Evolutionary conservation across 306 rosid genomes (phyloP).

Genomic region (Medicago ruthenica): DNA sequence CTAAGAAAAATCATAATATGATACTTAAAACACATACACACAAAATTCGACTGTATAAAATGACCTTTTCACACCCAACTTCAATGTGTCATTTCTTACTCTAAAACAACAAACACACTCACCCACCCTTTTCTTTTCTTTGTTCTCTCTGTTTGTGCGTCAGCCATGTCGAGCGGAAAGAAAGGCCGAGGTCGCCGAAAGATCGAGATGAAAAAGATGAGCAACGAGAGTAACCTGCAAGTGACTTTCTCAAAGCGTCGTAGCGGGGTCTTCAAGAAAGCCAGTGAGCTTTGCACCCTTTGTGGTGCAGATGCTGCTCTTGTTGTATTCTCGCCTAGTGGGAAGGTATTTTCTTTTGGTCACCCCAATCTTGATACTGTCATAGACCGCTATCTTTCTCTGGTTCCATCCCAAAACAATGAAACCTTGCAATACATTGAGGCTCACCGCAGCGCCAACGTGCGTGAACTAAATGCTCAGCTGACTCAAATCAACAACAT

Average conservation of each 20-base stretch:
- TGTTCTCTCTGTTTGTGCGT: background rate
- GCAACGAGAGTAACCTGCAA: background rate
- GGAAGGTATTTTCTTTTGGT: background rate
- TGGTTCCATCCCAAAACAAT: background rate
- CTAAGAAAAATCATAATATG: background rate
- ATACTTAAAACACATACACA: background rate
- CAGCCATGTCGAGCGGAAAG: background rate
- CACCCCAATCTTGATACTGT: background rate
- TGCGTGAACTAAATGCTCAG: background rate
- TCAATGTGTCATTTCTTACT: background rate
- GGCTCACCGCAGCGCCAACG: background rate
- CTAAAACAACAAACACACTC: background rate
- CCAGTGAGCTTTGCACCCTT: background rate
- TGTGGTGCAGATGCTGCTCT: background rate
- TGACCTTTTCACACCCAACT: background rate
- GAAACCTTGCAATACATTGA: background rate
- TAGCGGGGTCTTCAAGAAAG: background rate
- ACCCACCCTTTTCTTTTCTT: background rate
- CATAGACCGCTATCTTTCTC: background rate
- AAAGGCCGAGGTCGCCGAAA: background rate
- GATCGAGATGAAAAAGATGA: background rate
- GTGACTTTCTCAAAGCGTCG: slow-evolving; percentile 5
- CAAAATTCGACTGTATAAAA: background rate
- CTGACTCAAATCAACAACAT: background rate
- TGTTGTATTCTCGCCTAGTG: background rate